Evolutionary conservation across 108 stramenopile genomes (phyloP), one percentile per base, ranked within the genome.

Genomic region (Pelagomonas calceolata): DNA sequence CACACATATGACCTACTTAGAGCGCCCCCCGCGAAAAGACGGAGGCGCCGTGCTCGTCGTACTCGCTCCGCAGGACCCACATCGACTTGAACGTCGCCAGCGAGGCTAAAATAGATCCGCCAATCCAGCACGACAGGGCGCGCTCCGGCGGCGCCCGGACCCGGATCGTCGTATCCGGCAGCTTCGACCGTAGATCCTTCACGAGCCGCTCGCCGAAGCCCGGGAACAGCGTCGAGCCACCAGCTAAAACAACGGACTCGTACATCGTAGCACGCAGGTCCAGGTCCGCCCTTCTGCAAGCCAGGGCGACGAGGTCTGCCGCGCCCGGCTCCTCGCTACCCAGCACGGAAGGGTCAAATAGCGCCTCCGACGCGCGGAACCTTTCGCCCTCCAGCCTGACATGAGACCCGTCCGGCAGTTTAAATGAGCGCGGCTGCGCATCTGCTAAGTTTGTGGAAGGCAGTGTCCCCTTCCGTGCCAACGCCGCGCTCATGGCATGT

Each of bases 61-160:
- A 99, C 66, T 97, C 93, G n/a, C 67, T 72, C 68, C 85, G 80
- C 0, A 89, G 87, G 0, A 95, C 89, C 96, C 98, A 99, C 93
- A 99, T 94, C 73, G 82, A 81, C 90, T 95, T 92, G 83, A 99
- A 99, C 16, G 95, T 96, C 0, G 94, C 88, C 63, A 99, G 91
- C 82, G 95, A 95, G 32, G 95, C 95, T 69, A 98, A 79, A 69
- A 99, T 96, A 35, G 91, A 91, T 36, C 97, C 97, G 68, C 97
- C 97, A 17, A 92, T 91, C 91, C 93, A 98, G 16, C 88, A 85
- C 30, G 88, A 90, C 77, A 4, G 51, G 51, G 3, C 7, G 7
- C 81, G 79, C 39, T 82, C 80, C 46, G 80, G 81, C 17, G 81
- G 81, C 34, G 81, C 81, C 75, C 81, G 81, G 32, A 75, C 45